Conservation (phyloP, 768 basidiomycete genomes). For the Coprinellus aureogranulatus region DNA sequence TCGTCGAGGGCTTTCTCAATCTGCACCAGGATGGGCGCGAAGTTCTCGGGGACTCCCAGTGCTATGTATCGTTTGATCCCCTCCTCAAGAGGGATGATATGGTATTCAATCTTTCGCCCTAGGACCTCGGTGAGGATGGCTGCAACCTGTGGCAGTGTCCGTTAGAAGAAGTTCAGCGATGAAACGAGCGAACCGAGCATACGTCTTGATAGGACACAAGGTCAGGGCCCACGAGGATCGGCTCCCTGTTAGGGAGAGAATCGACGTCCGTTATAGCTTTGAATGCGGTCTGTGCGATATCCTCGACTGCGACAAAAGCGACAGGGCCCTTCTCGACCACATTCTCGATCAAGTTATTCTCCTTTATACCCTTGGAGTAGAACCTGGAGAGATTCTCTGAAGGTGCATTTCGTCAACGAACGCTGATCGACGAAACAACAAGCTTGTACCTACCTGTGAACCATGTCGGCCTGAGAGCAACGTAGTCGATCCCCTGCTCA, state of each 20-base stretch:
- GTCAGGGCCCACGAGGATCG: constrained; percentile 26
- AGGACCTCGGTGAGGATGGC: constrained; percentile 17
- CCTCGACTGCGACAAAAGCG: constrained; percentile 20
- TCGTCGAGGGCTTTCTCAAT: constrained; percentile 19
- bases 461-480: constrained; percentile 23
- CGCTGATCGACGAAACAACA: background rate
- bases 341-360: constrained; percentile 13
- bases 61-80: constrained; percentile 10
- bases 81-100: constrained; percentile 10
- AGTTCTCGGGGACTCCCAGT: constrained; percentile 14
- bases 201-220: constrained; percentile 24
- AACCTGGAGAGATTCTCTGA: constrained; percentile 1
- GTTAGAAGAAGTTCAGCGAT: constrained; percentile 1
- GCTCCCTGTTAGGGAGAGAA: constrained; percentile 16
- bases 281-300: constrained; percentile 24
- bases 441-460: constrained; percentile 21
- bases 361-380: background rate
- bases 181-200: background rate
- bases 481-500: constrained; percentile 18
- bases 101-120: constrained; percentile 18
- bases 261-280: constrained; percentile 21
- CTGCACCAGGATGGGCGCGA: constrained; percentile 14
- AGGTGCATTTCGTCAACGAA: background rate
- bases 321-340: constrained; percentile 15
- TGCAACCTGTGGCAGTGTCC: constrained; percentile 15